phyloP scores from a whole-genome alignment of 345 rosid genomes.

The Eucalyptus camaldulensis region DNA sequence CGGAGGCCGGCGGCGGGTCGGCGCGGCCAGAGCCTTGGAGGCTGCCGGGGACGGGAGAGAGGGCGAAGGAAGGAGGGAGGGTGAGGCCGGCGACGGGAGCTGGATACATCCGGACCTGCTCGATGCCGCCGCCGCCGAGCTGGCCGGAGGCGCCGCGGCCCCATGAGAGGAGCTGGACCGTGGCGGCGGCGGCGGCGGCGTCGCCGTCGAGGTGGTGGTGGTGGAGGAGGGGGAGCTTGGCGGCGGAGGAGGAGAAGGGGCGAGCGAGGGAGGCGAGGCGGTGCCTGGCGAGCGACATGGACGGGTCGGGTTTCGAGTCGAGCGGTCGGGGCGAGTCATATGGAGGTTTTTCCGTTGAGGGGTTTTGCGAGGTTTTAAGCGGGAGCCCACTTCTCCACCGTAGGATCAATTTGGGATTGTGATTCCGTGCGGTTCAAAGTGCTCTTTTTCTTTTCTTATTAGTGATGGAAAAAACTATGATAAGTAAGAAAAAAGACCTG shows the following conservation, averaged over 20 bases:
- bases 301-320: background rate
- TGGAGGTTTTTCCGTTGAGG: background rate
- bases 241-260: background rate
- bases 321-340: background rate
- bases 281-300: conserved; percentile 3
- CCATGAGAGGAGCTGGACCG: conserved; percentile 75
- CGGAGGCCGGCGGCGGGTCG: background rate
- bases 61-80: conserved; percentile 27
- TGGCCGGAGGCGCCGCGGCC: conserved; percentile 95
- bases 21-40: background rate
- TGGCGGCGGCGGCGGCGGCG: conserved; percentile 14
- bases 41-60: conserved; percentile 52
- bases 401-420: background rate
- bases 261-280: background rate
- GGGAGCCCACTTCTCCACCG: background rate
- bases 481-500: background rate
- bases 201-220: conserved; percentile 9
- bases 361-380: background rate
- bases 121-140: conserved; percentile 85
- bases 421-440: background rate
- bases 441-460: background rate
- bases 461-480: background rate
- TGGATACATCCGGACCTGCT: conserved; percentile 66
- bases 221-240: conserved; percentile 40
- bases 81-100: conserved; percentile 48